phyloP scores from a whole-genome alignment of 495 filamentous ascomycete species.

The Cudoniella acicularis region DNA sequence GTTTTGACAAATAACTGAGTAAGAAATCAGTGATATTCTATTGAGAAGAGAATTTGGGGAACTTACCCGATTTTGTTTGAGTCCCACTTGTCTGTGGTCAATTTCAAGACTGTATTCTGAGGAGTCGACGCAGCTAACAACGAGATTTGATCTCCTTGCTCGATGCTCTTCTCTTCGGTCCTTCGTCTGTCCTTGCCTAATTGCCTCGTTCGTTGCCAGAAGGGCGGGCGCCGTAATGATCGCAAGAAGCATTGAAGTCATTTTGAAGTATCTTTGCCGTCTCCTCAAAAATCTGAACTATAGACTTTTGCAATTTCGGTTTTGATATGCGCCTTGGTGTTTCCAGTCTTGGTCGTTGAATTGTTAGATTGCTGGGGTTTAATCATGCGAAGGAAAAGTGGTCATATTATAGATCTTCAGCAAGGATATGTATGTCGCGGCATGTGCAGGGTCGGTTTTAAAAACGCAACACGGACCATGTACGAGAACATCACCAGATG shows the following conservation, averaged over 20 bases:
- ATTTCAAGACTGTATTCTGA: conserved; percentile 33
- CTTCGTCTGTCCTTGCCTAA: conserved; percentile 41
- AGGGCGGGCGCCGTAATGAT: conserved; percentile 36
- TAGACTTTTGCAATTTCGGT: background rate
- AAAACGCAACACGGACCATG: conserved; percentile 6
- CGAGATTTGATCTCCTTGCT: conserved; percentile 39
- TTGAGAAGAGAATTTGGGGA: background rate
- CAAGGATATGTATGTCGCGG: conserved; percentile 5
- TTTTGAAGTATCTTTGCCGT: background rate
- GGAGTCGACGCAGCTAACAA: conserved; percentile 33
- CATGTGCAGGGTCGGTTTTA: background rate
- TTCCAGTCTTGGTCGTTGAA: conserved; percentile 24
- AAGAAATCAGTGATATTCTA: conserved; percentile 25
- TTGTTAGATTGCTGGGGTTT: conserved; percentile 22
- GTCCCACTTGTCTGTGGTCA: conserved; percentile 35
- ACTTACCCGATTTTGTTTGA: conserved; percentile 21
- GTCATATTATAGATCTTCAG: conserved; percentile 11
- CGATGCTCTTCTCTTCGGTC: conserved; percentile 42
- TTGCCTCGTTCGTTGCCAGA: conserved; percentile 42
- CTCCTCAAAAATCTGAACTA: background rate
- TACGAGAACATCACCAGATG: conserved; percentile 11
- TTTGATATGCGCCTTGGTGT: background rate
- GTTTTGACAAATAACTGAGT: background rate
- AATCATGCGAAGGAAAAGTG: conserved; percentile 21
- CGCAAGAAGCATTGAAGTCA: conserved; percentile 31